These are phyloP conservation scores for Monosporascus cannonballus DNA, from an alignment of 2,329 filamentous ascomycete species.

Conservation along the genomic window DNA sequence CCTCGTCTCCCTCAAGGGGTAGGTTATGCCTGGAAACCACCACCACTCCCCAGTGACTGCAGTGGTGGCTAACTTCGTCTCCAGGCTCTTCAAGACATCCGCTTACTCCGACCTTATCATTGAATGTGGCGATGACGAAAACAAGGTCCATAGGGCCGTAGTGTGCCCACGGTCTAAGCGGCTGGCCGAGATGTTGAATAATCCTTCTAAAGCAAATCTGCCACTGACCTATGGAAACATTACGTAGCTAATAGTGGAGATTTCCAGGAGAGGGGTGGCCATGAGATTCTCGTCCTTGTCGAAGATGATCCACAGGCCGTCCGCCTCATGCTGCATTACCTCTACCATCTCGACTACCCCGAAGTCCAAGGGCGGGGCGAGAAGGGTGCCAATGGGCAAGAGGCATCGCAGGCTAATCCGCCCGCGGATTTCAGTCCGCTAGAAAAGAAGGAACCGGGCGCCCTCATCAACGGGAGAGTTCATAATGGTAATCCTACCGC, in stretches of 20 bases:
- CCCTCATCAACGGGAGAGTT: background rate
- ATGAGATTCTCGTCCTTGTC: slow-evolving; percentile 1
- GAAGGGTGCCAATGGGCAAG: background rate
- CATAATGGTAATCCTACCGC: background rate
- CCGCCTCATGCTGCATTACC: slow-evolving; percentile 10
- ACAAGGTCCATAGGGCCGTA: slow-evolving; percentile 10
- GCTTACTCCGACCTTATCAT: slow-evolving; percentile 8
- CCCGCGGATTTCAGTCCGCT: background rate
- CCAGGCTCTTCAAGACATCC: slow-evolving; percentile 8
- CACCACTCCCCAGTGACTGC: background rate
- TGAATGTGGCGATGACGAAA: slow-evolving; percentile 6
- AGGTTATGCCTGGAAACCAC: background rate
- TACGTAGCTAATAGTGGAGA: background rate
- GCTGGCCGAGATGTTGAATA: slow-evolving; percentile 1
- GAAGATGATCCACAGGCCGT: slow-evolving; percentile 11
- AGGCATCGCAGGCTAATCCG: background rate
- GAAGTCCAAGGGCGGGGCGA: background rate
- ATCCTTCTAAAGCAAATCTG: background rate
- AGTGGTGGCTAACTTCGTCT: background rate
- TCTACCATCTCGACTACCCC: slow-evolving; percentile 14
- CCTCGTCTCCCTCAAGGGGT: slow-evolving; percentile 7
- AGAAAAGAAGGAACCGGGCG: background rate
- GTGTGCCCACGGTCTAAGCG: slow-evolving; percentile 7
- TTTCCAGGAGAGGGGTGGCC: background rate
- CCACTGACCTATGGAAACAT: background rate